phyloP scores from a whole-genome alignment of 768 basidiomycete species.

The Zangia roseola region DNA sequence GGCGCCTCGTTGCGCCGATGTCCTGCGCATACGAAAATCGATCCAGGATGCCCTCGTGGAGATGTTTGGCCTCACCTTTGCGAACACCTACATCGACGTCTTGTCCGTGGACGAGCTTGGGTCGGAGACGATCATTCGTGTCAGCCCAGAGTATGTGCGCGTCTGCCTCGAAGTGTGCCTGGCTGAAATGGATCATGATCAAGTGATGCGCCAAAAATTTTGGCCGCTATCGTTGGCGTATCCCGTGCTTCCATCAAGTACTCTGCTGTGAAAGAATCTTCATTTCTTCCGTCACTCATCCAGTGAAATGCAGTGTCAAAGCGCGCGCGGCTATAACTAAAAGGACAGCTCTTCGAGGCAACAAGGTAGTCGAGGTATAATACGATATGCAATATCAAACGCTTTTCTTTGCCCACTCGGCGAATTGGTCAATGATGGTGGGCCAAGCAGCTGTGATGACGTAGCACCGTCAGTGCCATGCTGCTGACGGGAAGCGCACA shows the following conservation, averaged over 20 bases:
- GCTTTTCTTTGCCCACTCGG: slow-evolving; percentile 56
- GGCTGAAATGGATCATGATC: neutral
- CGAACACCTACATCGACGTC: slow-evolving; percentile 56
- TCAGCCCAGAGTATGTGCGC: slow-evolving; percentile 16
- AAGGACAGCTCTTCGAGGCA: neutral
- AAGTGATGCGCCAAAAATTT: slow-evolving; percentile 24
- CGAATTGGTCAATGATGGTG: slow-evolving; percentile 83
- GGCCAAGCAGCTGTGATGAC: slow-evolving; percentile 73
- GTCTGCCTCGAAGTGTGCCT: neutral
- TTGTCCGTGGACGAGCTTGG: slow-evolving; percentile 43
- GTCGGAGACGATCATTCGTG: slow-evolving; percentile 24
- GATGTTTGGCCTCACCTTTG: slow-evolving; percentile 52
- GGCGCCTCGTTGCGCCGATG: slow-evolving; percentile 34
- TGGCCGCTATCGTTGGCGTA: slow-evolving; percentile 26
- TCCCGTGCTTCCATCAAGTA: slow-evolving; percentile 26
- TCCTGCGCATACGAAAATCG: slow-evolving; percentile 48
- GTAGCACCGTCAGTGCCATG: slow-evolving; percentile 1
- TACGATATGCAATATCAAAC: neutral
- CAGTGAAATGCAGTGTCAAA: slow-evolving; percentile 8
- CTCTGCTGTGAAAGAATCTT: slow-evolving; percentile 24
- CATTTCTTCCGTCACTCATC: slow-evolving; percentile 33
- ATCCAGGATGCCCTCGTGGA: slow-evolving; percentile 56
- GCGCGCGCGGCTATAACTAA: no score
- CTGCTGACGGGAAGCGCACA: slow-evolving; percentile 11
- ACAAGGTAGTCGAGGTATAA: slow-evolving; percentile 8